Base-by-base conservation (phyloP, 2,329 filamentous ascomycete genomes). In the Trichoderma simmonsii region DNA sequence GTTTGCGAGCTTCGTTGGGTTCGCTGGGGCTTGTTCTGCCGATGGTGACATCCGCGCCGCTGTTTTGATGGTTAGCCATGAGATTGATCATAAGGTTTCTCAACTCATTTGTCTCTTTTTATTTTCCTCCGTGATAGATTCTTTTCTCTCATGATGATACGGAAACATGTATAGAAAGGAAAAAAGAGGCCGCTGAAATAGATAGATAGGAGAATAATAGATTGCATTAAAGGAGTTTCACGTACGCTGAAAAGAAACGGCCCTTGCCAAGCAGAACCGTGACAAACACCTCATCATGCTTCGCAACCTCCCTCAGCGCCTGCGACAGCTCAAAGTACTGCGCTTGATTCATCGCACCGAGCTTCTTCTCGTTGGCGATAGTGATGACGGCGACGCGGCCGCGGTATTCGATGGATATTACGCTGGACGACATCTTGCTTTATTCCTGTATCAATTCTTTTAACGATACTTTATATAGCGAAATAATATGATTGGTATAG, bases 231-330 rank as follows among this genome's bases (percentile, higher is more conserved):
- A 34, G 61, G 8, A 34, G 21, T 14, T n/a, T 54, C 6, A 81
- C 89, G 77, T 87, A 97, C 93, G 95, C 95, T 11, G 94, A 98
- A 84, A 98, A 98, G 79, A 84, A 91, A 8, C 88, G 87, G n/a
- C 95, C 95, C 72, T 89, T 95, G 77, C 90, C 96, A 0, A 94
- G 93, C 4, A 98, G 79, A 12, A 98, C 86, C 3, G 95, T 98
- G 77, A 97, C 90, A 78, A 88, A 93, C 73, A 98, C 90, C 75
- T 97, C 93, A 73, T 95, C 90, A 74, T 90, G 90, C 9, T 85
- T 86, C 18, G 94, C 95, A 63, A 98, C 86, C 79, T 97, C 91
- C 72, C 91, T 88, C 79, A 99, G 83, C 63, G 89, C 86, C 76
- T 89, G 86, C 1, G 92, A 90, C 56, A 98, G 87, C 34, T 90